Base-by-base conservation (phyloP, 2,329 filamentous ascomycete species). In the Pezicula carpinea region DNA sequence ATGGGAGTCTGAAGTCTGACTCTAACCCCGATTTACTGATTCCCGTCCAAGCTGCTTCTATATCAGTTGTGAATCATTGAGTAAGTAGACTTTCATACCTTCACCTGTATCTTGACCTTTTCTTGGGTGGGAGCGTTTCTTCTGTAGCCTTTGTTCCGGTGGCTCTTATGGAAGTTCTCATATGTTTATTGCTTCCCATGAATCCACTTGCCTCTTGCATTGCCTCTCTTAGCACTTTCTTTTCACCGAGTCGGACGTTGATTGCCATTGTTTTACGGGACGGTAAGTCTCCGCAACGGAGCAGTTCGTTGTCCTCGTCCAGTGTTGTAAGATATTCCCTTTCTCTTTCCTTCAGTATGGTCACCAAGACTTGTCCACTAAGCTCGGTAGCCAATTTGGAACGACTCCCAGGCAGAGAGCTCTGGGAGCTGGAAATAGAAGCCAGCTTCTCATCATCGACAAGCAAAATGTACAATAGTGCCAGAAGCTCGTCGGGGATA, bases 181-280 rank as follows among this genome's bases (percentile, higher is more conserved):
- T 68, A 53, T 55, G 58, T 48, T 57, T 62, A 42, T 64, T 62
- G 53, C 44, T 54, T 43, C 48, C 57, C 5, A 46, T 32, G 34
- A 62, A 64, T 8, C 50, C 47, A 17, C 29, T 44, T 29, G 72
- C 65, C 53, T 69, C 66, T 35, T 56, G 49, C 44, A 71, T 66
- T 1, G 77, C 65, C 53, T 71, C 64, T 45, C 66, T 65, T n/a
- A 85, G 54, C 4, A 86, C 71, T 53, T 72, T 67, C 58, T 84
- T 84, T 64, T 87, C 82, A n/a, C 82, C 82, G 4, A 78, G 63
- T 50, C 82, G 73, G 17, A 86, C 80, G 53, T 79, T 68, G 34
- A 77, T 59, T 0, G 82, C 82, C 76, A 83, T 82, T 33, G 58
- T 61, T 13, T 53, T 60, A 47, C 69, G 62, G 47, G 60, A 41